Conservation (phyloP, 176 grass and related monocot species). For the Ensete glaucum region DNA sequence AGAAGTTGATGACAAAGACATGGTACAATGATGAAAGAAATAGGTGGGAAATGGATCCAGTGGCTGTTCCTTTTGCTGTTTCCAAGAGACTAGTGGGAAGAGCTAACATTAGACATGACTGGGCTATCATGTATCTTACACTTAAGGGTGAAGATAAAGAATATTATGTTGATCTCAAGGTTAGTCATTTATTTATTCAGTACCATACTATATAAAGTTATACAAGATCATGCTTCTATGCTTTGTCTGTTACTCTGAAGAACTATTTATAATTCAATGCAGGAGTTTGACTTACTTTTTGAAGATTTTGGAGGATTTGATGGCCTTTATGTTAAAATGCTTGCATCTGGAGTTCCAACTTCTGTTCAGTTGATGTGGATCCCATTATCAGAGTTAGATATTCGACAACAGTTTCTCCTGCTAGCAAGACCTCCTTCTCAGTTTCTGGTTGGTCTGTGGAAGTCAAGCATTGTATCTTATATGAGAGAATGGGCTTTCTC, state of each 20-base stretch:
- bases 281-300: slow-evolving; percentile 32
- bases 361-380: slow-evolving; percentile 32
- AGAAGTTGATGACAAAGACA: slow-evolving; percentile 30
- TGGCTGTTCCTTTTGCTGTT: slow-evolving; percentile 28
- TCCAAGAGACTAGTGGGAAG: slow-evolving; percentile 24
- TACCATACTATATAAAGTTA: not conserved
- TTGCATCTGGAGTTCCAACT: slow-evolving; percentile 30
- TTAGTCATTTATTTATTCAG: slow-evolving; percentile 12
- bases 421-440: slow-evolving; percentile 4
- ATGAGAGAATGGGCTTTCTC: slow-evolving; percentile 6
- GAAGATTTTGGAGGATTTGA: slow-evolving; percentile 31
- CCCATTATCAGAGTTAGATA: slow-evolving; percentile 25
- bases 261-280: not conserved
- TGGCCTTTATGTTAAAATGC: slow-evolving; percentile 32
- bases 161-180: slow-evolving; percentile 35
- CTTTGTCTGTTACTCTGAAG: not conserved
- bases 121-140: slow-evolving; percentile 27
- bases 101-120: slow-evolving; percentile 29
- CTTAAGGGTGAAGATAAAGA: slow-evolving; percentile 32
- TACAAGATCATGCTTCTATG: not conserved
- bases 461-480: slow-evolving; percentile 16
- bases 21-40: slow-evolving; percentile 35
- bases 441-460: slow-evolving; percentile 21
- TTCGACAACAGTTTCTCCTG: slow-evolving; percentile 23
- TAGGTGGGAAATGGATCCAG: slow-evolving; percentile 36